Percentiles rank a stretch among this genome's conserved stretches.
Conservation (phyloP, 345 rosid genomes). For the Firmiana major region DNA sequence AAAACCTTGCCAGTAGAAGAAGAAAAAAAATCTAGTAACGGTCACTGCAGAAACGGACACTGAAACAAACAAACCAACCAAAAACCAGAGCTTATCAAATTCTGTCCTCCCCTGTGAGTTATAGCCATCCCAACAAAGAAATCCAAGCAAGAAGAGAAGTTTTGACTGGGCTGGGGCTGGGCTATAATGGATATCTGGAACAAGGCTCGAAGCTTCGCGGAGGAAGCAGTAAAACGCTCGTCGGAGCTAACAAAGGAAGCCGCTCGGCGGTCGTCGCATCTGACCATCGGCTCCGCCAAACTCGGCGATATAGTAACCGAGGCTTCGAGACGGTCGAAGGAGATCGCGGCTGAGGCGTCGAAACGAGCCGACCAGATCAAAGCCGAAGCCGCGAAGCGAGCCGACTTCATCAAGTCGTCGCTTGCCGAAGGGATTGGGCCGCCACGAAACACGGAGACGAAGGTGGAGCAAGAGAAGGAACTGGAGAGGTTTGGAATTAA, state of each 20-base stretch:
- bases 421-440: slow-evolving; percentile 33
- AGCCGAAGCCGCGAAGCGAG: slow-evolving; percentile 44
- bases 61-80: neutral
- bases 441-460: slow-evolving; percentile 13
- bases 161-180: neutral
- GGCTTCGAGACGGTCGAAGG: slow-evolving; percentile 33
- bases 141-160: neutral
- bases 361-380: slow-evolving; percentile 50
- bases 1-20: too few relatives aligned
- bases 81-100: neutral
- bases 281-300: slow-evolving; percentile 30
- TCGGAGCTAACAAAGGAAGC: slow-evolving; percentile 46
- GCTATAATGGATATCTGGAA: slow-evolving; percentile 49
- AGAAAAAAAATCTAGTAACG: neutral
- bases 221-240: slow-evolving; percentile 55
- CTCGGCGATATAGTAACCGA: slow-evolving; percentile 10
- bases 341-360: slow-evolving; percentile 53
- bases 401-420: slow-evolving; percentile 46
- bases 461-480: slow-evolving; percentile 28
- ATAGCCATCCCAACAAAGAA: neutral
- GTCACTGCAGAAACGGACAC: neutral
- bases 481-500: slow-evolving; percentile 44
- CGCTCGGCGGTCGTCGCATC: slow-evolving; percentile 40
- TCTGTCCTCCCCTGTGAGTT: neutral
- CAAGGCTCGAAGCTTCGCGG: slow-evolving; percentile 48